Evolutionary conservation across 192 early-diverging fungal species (phyloP).

Genomic region (Allomyces arbusculus): DNA sequence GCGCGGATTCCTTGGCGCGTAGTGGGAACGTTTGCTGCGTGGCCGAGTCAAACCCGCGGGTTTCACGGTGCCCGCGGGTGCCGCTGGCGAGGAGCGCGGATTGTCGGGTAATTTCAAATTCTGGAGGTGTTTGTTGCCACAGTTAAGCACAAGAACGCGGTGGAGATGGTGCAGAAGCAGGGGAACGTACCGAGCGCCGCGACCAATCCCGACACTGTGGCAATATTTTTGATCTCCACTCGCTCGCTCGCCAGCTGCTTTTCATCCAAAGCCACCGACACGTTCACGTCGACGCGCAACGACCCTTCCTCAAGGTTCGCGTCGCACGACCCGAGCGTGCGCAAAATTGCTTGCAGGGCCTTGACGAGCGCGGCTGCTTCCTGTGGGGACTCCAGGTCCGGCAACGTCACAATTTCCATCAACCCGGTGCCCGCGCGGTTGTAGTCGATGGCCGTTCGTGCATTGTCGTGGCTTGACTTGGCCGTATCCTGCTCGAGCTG

Average conservation of each 20-base stretch:
- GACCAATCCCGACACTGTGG: constrained; percentile 45
- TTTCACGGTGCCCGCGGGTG: constrained; percentile 40
- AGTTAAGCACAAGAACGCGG: neutral
- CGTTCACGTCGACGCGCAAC: constrained; percentile 80
- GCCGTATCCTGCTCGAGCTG: constrained; percentile 90
- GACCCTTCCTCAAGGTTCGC: constrained; percentile 81
- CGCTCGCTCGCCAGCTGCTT: constrained; percentile 34
- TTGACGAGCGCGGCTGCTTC: constrained; percentile 57
- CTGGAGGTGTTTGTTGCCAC: constrained; percentile 4
- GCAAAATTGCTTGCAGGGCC: constrained; percentile 53
- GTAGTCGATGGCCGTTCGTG: constrained; percentile 27
- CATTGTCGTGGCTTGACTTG: constrained; percentile 43
- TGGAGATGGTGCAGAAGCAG: neutral
- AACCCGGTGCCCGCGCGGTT: constrained; percentile 74
- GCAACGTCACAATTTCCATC: constrained; percentile 80
- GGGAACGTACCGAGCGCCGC: constrained; percentile 34
- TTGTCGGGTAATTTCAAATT: constrained; percentile 67
- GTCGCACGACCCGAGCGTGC: constrained; percentile 45
- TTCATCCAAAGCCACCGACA: constrained; percentile 45
- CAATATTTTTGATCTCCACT: constrained; percentile 65
- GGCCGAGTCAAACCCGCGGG: constrained; percentile 52
- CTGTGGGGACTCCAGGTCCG: constrained; percentile 51
- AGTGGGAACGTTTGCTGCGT: constrained; percentile 40
- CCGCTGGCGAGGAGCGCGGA: constrained; percentile 35
- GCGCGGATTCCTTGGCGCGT: constrained; percentile 62